Conservation (phyloP, 202 grass and related monocot genomes). For the Digitaria exilis region DNA sequence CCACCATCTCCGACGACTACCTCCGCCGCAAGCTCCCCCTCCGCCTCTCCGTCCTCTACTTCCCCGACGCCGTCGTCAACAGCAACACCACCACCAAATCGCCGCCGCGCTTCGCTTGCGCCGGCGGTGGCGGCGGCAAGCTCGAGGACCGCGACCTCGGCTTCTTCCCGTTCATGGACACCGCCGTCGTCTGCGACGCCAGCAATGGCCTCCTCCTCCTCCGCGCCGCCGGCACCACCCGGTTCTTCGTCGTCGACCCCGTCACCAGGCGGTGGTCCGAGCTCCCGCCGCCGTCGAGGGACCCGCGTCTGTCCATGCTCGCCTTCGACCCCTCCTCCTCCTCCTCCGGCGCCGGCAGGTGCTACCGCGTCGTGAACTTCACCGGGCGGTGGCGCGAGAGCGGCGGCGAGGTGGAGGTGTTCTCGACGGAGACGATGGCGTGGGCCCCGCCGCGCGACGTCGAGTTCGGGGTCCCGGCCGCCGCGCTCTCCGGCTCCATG, state of each 20-base stretch:
- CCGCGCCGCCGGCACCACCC: background rate
- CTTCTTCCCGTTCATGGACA: slow-evolving; percentile 54
- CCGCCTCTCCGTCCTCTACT: slow-evolving; percentile 55
- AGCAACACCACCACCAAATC: too few species aligned
- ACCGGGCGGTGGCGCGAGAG: slow-evolving; percentile 43
- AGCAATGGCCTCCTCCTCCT: slow-evolving; percentile 64
- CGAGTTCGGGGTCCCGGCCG: slow-evolving; percentile 45
- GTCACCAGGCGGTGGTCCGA: slow-evolving; percentile 46
- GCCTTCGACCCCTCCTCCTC: slow-evolving; percentile 49
- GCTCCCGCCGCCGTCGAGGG: slow-evolving; percentile 39
- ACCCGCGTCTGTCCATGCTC: slow-evolving; percentile 50
- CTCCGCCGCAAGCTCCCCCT: slow-evolving; percentile 41
- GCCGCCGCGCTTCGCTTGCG: slow-evolving; percentile 48
- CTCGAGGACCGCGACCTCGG: slow-evolving; percentile 41
- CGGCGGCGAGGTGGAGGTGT: slow-evolving; percentile 62
- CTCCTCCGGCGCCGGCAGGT: too few species aligned
- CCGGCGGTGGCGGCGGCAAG: background rate
- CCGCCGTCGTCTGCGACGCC: slow-evolving; percentile 42
- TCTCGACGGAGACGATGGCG: slow-evolving; percentile 48
- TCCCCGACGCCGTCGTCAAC: slow-evolving; percentile 9
- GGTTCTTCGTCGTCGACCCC: slow-evolving; percentile 61
- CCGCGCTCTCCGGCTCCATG: slow-evolving; percentile 40
- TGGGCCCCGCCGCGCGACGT: slow-evolving; percentile 36
- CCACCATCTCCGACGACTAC: slow-evolving; percentile 44
- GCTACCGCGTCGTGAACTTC: slow-evolving; percentile 78